Conservation (phyloP, 2,329 filamentous ascomycete species). For the Trichoderma sp. region DNA sequence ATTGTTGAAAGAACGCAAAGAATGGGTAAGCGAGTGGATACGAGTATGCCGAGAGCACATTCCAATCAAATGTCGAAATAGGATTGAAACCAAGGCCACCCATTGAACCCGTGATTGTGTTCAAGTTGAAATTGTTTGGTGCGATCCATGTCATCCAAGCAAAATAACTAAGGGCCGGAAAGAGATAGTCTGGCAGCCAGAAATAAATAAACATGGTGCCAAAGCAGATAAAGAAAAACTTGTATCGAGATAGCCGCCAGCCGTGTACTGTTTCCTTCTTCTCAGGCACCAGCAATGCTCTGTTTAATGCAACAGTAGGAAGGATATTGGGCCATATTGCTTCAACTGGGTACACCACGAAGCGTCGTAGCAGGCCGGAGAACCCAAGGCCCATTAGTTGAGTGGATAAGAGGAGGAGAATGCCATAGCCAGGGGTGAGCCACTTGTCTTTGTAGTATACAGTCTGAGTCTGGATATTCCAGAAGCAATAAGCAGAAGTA, state of each 20-base stretch:
- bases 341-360: slow-evolving; percentile 36
- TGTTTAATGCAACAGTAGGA: slow-evolving; percentile 35
- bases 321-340: slow-evolving; percentile 35
- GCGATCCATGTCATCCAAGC: slow-evolving; percentile 53
- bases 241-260: slow-evolving; percentile 43
- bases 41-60: slow-evolving; percentile 28
- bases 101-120: slow-evolving; percentile 41
- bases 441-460: slow-evolving; percentile 17
- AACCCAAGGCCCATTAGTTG: slow-evolving; percentile 35
- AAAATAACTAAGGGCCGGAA: slow-evolving; percentile 42
- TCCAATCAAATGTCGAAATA: slow-evolving; percentile 50
- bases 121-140: slow-evolving; percentile 41
- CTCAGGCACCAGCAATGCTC: slow-evolving; percentile 34
- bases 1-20: slow-evolving; percentile 37
- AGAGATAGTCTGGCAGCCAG: slow-evolving; percentile 47
- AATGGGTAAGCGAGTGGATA: slow-evolving; percentile 35
- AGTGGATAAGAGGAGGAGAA: slow-evolving; percentile 15
- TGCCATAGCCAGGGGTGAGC: slow-evolving; percentile 23
- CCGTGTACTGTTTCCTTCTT: slow-evolving; percentile 33
- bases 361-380: slow-evolving; percentile 33
- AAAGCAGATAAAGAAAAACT: slow-evolving; percentile 42
- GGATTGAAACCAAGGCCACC: slow-evolving; percentile 47
- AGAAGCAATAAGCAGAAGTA: slow-evolving; percentile 23
- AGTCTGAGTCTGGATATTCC: slow-evolving; percentile 22
- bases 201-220: slow-evolving; percentile 40